Evolutionary conservation across 257 asterid species (phyloP), one percentile per base, ranked within the genome.

Genomic region (Ophiorrhiza pumila): DNA sequence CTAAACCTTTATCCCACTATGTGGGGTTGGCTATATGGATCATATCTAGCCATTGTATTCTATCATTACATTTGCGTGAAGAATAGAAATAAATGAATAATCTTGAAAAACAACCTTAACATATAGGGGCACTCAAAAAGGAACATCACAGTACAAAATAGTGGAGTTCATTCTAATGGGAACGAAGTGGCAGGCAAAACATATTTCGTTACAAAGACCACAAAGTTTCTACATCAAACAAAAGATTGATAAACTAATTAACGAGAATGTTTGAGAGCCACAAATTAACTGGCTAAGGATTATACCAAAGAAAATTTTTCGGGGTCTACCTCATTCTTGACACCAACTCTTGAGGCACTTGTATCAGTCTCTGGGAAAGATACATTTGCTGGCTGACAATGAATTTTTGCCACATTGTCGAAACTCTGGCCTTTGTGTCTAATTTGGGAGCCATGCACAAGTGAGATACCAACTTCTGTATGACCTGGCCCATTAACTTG

Each of bases 361-460:
- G 9, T 56, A 37, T 56, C n/a, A 23, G 32, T 23, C 37, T 71
- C 69, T 60, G 50, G 2, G 25, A 47, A 43, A 65, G 72, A 34
- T 61, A 35, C 27, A 53, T 67, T 75, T 73, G 32, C 62, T 73
- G 32, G 69, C 55, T 53, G 80, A 46, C 59, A 41, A 31, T 71
- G 62, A 79, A 42, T 45, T 52, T 63, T 22, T 29, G 65, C 49
- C 17, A 32, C 2, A 56, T 52, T 70, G 45, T 23, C 42, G 41
- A 17, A 9, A 29, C n/a, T 74, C 74, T 34, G 62, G 42, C 59
- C 31, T 62, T 50, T 65, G 27, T 29, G 45, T 69, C 65, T 74
- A 31, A 52, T 35, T 66, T 55, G 37, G 42, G 67, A 42, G 55
- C 20, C 25, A 55, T 25, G 45, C 27, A 68, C 69, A 20, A 34